phyloP scores from a whole-genome alignment of 345 rosid species.

The Arabidopsis arenosa region DNA sequence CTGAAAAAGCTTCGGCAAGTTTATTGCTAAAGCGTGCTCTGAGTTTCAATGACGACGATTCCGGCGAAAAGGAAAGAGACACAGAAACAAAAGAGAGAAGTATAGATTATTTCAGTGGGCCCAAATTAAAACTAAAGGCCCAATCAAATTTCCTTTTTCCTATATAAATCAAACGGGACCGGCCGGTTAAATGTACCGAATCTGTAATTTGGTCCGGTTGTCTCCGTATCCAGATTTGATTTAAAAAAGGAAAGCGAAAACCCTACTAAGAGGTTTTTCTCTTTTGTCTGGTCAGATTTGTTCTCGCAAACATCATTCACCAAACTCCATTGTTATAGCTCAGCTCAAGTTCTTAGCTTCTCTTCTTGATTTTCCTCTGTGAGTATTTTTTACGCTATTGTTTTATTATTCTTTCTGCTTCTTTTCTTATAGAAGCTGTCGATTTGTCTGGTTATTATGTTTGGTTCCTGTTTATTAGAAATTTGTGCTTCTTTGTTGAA shows the following conservation, averaged over 20 bases:
- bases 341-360: constrained; percentile 31
- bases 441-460: constrained; percentile 10
- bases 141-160: background rate
- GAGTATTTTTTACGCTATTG: constrained; percentile 11
- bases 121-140: constrained; percentile 20
- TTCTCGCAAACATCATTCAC: background rate
- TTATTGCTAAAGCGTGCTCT: constrained; percentile 7
- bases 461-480: constrained; percentile 22
- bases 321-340: constrained; percentile 26
- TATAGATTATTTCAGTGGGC: constrained; percentile 17
- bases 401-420: background rate
- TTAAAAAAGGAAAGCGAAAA: constrained; percentile 35
- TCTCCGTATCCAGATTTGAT: background rate
- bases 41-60: constrained; percentile 13
- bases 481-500: constrained; percentile 7
- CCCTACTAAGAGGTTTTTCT: constrained; percentile 33
- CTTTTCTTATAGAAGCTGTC: background rate
- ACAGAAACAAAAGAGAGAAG: background rate
- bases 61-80: constrained; percentile 16
- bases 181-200: background rate
- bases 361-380: constrained; percentile 12
- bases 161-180: background rate
- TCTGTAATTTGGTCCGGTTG: constrained; percentile 13
- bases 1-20: constrained; percentile 3
- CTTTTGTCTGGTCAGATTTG: constrained; percentile 28